Evolutionary conservation across 306 rosid genomes (phyloP).

Genomic region (Vigna nakashimae): DNA sequence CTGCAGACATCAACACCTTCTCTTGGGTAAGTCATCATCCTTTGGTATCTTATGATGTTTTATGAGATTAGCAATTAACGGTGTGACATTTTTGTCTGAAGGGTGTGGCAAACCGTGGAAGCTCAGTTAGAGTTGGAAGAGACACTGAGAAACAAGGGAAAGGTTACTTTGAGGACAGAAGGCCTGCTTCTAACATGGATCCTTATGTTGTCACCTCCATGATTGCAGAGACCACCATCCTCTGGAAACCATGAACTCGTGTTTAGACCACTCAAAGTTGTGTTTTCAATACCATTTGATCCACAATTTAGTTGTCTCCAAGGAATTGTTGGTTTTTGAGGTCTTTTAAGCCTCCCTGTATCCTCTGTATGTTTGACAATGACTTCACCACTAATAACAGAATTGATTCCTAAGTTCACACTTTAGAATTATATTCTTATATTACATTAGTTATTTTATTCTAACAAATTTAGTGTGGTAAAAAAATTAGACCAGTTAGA

Average conservation of each 20-base stretch:
- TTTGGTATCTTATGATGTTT: too few relatives aligned
- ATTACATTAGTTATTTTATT: too few relatives aligned
- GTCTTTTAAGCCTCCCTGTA: conserved; percentile 9
- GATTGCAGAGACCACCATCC: conserved; percentile 75
- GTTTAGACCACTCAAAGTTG: not conserved
- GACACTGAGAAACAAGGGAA: conserved; percentile 68
- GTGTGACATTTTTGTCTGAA: not conserved
- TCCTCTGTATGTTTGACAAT: conserved; percentile 29
- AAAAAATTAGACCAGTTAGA: not conserved
- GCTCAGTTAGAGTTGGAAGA: conserved; percentile 71
- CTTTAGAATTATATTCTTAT: too few relatives aligned
- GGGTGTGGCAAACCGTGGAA: conserved; percentile 81
- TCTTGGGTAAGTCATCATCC: conserved; percentile 50
- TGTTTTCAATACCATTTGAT: conserved; percentile 16
- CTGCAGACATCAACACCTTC: conserved; percentile 65
- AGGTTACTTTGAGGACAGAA: conserved; percentile 81
- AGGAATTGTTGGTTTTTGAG: conserved; percentile 17
- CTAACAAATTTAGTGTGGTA: not conserved
- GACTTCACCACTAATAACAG: conserved; percentile 15
- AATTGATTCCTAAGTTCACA: not conserved
- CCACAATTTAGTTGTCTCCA: too few relatives aligned
- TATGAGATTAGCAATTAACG: too few relatives aligned
- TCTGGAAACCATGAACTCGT: conserved; percentile 57
- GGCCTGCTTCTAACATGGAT: conserved; percentile 87
- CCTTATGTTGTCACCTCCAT: conserved; percentile 79